phyloP scores from a whole-genome alignment of 371 early-diverging fungal species.

The Paraphysoderma sedebokerense region DNA sequence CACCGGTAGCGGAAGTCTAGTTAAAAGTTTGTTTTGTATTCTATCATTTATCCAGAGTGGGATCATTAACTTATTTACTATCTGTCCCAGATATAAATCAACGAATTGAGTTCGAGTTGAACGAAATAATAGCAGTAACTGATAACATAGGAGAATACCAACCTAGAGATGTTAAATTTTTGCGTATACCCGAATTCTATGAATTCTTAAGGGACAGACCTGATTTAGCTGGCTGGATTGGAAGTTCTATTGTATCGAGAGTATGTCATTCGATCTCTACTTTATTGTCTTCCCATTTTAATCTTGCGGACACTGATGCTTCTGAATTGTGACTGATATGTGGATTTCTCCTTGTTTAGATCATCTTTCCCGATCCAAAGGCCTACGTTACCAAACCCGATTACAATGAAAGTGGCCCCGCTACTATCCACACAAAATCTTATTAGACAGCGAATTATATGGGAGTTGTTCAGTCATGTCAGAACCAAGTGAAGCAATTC shows the following conservation, averaged over 20 bases:
- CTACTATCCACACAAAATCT: conserved; percentile 41
- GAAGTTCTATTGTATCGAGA: conserved; percentile 61
- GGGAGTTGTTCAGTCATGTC: no score
- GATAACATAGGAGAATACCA: conserved; percentile 64
- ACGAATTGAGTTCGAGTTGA: conserved; percentile 40
- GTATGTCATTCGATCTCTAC: conserved; percentile 17
- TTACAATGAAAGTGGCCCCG: conserved; percentile 61
- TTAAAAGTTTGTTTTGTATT: conserved; percentile 8
- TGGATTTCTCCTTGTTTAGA: conserved; percentile 16
- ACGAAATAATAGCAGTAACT: conserved; percentile 32
- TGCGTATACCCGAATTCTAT: conserved; percentile 60
- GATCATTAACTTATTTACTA: no score
- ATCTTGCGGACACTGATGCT: conserved; percentile 4
- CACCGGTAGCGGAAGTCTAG: conserved; percentile 14
- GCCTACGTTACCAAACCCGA: conserved; percentile 62
- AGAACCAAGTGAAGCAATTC: no score
- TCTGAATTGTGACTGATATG: no score
- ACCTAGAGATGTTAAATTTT: conserved; percentile 45
- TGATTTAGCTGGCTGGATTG: conserved; percentile 48
- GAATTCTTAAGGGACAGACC: conserved; percentile 42
- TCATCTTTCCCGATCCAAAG: conserved; percentile 45
- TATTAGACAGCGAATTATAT: no score
- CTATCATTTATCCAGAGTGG: neutral
- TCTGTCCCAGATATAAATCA: conserved; percentile 22
- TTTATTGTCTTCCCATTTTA: conserved; percentile 2